A percentile compares a stretch with the other conserved stretches of the same genome.
These are phyloP conservation scores for Corchorus capsularis DNA, from an alignment of 345 rosid species.

Conservation along the genomic window DNA sequence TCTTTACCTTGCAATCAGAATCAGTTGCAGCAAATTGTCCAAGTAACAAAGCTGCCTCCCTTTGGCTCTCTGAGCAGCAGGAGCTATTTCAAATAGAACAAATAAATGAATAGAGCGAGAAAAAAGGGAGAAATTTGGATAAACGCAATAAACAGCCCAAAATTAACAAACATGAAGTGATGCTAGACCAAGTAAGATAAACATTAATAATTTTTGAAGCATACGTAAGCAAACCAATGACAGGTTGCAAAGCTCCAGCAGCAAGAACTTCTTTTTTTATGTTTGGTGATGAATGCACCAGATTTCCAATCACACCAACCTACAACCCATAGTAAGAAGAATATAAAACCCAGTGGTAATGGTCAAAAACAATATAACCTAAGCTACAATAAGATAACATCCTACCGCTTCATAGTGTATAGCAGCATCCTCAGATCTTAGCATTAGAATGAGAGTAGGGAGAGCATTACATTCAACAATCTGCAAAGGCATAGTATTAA, in stretches of 20 bases:
- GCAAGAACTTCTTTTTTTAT: conserved; percentile 93
- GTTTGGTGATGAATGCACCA: conserved; percentile 95
- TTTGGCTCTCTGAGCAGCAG: conserved; percentile 96
- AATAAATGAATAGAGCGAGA: not conserved
- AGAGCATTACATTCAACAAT: conserved; percentile 94
- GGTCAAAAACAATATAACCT: conserved; percentile 11
- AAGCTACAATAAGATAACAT: conserved; percentile 21
- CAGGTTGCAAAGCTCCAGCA: conserved; percentile 98
- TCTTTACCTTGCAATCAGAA: conserved; percentile 94
- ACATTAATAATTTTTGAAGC: conserved; percentile 8
- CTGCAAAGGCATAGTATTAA: conserved; percentile 47
- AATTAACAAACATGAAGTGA: not conserved
- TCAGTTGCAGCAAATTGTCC: conserved; percentile 99
- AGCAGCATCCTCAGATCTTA: conserved; percentile 95
- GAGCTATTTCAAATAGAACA: conserved; percentile 57
- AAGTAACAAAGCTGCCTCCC: conserved; percentile 97
- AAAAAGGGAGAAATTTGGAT: conserved; percentile 18
- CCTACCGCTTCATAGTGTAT: conserved; percentile 99
- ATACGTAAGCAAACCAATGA: conserved; percentile 86
- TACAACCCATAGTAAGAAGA: conserved; percentile 23
- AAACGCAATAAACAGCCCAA: not conserved
- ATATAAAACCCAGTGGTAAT: conserved; percentile 14
- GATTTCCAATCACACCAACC: conserved; percentile 96
- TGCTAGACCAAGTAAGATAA: not conserved
- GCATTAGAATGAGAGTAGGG: conserved; percentile 91